phyloP scores from a whole-genome alignment of 176 grass and related monocot species.

The Typha latifolia region DNA sequence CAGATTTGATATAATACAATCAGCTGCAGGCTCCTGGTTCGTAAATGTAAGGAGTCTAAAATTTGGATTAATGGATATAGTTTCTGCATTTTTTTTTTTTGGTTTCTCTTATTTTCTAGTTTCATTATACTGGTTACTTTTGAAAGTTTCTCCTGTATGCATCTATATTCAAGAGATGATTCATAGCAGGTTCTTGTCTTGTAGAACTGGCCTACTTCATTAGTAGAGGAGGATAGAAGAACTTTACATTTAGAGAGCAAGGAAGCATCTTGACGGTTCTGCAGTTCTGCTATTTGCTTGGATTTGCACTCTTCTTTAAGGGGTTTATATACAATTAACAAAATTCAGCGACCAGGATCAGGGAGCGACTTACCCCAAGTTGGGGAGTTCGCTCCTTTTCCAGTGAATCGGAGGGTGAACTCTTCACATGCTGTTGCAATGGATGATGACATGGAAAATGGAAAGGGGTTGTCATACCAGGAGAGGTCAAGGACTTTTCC shows the following conservation, averaged over 20 bases:
- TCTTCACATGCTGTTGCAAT: conserved; percentile 65
- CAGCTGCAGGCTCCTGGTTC: too few relatives aligned
- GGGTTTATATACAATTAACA: conserved; percentile 17
- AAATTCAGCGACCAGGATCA: conserved; percentile 69
- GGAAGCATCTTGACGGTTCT: not conserved
- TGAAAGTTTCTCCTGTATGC: not conserved
- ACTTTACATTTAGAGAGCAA: not conserved
- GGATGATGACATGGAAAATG: conserved; percentile 89
- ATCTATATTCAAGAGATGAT: not conserved
- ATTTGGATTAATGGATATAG: not conserved
- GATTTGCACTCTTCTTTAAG: not conserved
- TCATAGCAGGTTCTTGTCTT: not conserved
- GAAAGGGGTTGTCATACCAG: conserved; percentile 41
- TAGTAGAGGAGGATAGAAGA: not conserved
- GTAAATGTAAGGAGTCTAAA: not conserved
- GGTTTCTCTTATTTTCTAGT: not conserved
- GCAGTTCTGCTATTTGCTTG: not conserved
- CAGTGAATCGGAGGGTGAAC: conserved; percentile 46
- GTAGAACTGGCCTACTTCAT: not conserved
- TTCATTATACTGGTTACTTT: not conserved
- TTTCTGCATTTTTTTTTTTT: not conserved
- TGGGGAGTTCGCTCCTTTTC: conserved; percentile 87
- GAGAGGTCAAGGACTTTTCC: conserved; percentile 78
- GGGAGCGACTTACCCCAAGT: conserved; percentile 66
- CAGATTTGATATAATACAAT: too few relatives aligned